These are phyloP conservation scores for Iberis amara DNA, from an alignment of 441 rosid genomes.

Conservation along the genomic window DNA sequence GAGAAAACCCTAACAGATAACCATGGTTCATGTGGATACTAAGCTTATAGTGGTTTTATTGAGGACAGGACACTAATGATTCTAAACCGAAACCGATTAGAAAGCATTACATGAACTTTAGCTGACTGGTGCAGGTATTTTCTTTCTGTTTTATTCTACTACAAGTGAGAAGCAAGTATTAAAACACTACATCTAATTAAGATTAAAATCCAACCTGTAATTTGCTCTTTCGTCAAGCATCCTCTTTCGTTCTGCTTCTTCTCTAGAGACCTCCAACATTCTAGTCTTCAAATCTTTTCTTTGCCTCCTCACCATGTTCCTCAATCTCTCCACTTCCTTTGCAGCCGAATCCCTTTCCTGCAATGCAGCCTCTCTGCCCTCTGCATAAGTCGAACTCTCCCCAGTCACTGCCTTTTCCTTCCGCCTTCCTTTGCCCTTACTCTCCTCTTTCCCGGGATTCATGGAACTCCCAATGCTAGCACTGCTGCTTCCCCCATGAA, in stretches of 20 bases:
- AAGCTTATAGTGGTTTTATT: not conserved
- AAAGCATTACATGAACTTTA: constrained; percentile 1
- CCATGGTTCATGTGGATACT: not conserved
- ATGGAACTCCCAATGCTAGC: constrained; percentile 33
- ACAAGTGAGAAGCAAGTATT: not conserved
- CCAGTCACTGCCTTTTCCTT: constrained; percentile 45
- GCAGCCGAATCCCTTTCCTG: constrained; percentile 67
- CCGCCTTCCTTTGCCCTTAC: constrained; percentile 49
- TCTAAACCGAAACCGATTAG: not conserved
- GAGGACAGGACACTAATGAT: constrained; percentile 3
- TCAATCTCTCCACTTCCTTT: constrained; percentile 78
- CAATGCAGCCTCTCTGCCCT: constrained; percentile 62
- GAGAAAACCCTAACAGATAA: not conserved
- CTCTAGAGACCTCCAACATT: constrained; percentile 87
- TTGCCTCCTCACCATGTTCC: constrained; percentile 67
- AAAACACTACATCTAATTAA: not conserved
- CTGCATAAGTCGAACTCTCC: constrained; percentile 39
- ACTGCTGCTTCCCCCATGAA: constrained; percentile 53
- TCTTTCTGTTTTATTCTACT: not conserved
- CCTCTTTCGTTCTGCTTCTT: constrained; percentile 86
- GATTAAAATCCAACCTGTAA: constrained; percentile 49
- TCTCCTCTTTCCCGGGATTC: constrained; percentile 46
- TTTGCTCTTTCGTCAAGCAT: constrained; percentile 87
- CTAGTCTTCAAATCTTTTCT: constrained; percentile 75
- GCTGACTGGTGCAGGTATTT: not conserved